Base-by-base conservation (phyloP, 2,329 filamentous ascomycete species). In the Domatiomyces catenatus region DNA sequence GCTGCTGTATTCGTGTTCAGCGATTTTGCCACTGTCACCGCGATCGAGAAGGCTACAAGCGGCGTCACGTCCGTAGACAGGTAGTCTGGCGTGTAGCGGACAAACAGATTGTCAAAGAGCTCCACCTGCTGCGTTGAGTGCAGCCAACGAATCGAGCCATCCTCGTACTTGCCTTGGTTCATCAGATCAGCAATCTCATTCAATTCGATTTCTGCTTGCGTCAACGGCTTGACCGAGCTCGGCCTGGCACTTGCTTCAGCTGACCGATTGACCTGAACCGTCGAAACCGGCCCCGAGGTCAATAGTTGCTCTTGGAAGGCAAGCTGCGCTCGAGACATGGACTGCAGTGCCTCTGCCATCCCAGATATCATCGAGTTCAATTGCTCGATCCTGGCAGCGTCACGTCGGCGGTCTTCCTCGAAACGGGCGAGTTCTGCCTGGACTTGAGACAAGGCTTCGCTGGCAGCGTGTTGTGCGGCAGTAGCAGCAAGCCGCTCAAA, bases 391-490 rank as follows among this genome's bases (percentile, higher is more conserved):
- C 81, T 83, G 39, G 75, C 62, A 39, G 70, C 68, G 56, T 81
- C 77, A 44, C 71, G 67, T 47, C 70, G 70, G 50, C 72, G 75
- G 17, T 60, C 55, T 59, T 75, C 72, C 51, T 79, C 74, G 19
- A 70, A 69, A 49, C 74, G 69, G 49, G 68, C 71, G 51, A 77
- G 63, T 59, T 78, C 73, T 36, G 71, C 67, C 22, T 66, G 65
- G 47, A 79, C 68, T 51, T 74, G 71, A 47, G 77, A 75, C 61
- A 92, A 82, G 47, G 89, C 72, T 49, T 88, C 82, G 19, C 72
- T 71, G 7, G 80, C 74, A 47, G 86, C 72, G 56, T 80, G 81
- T 59, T 86, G 79, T 8, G 83, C 79, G 18, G 81, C 75, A 56
- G 81, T 76, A 44, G 75, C 71, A 12, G 83, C 75, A 56, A 87